Conservation (phyloP, 2,329 filamentous ascomycete species). For the Pezicula carpinea region DNA sequence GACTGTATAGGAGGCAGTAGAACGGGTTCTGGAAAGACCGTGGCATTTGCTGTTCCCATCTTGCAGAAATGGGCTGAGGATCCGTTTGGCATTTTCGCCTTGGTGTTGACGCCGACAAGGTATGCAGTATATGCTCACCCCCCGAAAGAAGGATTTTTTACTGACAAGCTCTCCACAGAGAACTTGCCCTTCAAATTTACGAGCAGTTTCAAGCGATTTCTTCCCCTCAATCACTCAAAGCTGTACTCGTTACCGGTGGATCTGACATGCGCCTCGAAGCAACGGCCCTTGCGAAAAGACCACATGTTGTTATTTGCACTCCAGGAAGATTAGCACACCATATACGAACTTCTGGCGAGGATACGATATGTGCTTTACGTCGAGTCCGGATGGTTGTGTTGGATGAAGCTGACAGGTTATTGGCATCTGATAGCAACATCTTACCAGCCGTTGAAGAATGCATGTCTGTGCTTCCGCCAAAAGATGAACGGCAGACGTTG, state of each 20-base stretch:
- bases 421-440: slow-evolving; percentile 79
- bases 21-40: slow-evolving; percentile 95
- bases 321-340: slow-evolving; percentile 92
- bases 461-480: slow-evolving; percentile 72
- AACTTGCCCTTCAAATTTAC: slow-evolving; percentile 91
- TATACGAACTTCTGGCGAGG: slow-evolving; percentile 83
- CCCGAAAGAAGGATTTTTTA: neutral
- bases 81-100: slow-evolving; percentile 82
- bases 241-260: slow-evolving; percentile 85
- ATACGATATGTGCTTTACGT: slow-evolving; percentile 78
- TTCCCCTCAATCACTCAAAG: slow-evolving; percentile 80
- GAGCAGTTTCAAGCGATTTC: slow-evolving; percentile 95
- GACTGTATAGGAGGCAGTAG: slow-evolving; percentile 94
- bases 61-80: slow-evolving; percentile 91
- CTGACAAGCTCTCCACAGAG: slow-evolving; percentile 42
- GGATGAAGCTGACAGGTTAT: slow-evolving; percentile 89
- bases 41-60: slow-evolving; percentile 92
- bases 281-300: slow-evolving; percentile 72
- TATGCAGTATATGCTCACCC: slow-evolving; percentile 27
- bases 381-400: slow-evolving; percentile 83
- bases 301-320: slow-evolving; percentile 91
- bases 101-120: slow-evolving; percentile 85
- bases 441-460: slow-evolving; percentile 91
- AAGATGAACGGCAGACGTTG: slow-evolving; percentile 79
- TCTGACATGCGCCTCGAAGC: slow-evolving; percentile 91